Evolutionary conservation across 768 basidiomycete genomes (phyloP).

Genomic region (Hemileccinum impolitum): DNA sequence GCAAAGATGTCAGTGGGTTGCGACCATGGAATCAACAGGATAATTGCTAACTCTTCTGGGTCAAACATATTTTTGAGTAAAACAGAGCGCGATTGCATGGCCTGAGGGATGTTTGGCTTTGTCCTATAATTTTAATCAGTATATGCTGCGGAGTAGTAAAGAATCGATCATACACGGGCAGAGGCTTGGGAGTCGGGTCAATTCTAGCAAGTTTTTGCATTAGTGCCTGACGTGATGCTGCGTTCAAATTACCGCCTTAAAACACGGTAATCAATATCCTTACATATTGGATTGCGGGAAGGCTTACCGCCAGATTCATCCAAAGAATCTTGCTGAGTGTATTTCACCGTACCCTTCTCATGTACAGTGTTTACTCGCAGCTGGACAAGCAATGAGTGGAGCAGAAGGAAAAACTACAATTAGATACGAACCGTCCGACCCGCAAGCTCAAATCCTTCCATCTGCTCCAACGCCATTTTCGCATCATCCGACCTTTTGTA

Average conservation of each 20-base stretch:
- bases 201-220: constrained; percentile 99
- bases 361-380: constrained; percentile 90
- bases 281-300: not conserved
- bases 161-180: constrained; percentile 52
- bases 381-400: constrained; percentile 35
- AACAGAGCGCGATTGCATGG: constrained; percentile 87
- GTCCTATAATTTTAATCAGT: constrained; percentile 41
- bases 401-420: constrained; percentile 11
- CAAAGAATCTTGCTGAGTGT: constrained; percentile 73
- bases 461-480: constrained; percentile 94
- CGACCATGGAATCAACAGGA: not conserved
- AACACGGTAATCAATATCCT: constrained; percentile 8
- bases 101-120: constrained; percentile 76
- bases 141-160: not conserved
- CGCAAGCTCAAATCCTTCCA: constrained; percentile 98
- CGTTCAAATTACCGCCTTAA: constrained; percentile 94
- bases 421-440: constrained; percentile 71
- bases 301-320: constrained; percentile 85
- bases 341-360: constrained; percentile 78
- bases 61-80: constrained; percentile 95
- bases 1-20: constrained; percentile 8
- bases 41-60: constrained; percentile 79
- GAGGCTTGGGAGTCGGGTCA: constrained; percentile 59
- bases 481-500: constrained; percentile 92
- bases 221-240: constrained; percentile 96